These are phyloP conservation scores for Paralagenidium karlingii DNA, from an alignment of 352 stramenopile genomes.

Conservation along the genomic window DNA sequence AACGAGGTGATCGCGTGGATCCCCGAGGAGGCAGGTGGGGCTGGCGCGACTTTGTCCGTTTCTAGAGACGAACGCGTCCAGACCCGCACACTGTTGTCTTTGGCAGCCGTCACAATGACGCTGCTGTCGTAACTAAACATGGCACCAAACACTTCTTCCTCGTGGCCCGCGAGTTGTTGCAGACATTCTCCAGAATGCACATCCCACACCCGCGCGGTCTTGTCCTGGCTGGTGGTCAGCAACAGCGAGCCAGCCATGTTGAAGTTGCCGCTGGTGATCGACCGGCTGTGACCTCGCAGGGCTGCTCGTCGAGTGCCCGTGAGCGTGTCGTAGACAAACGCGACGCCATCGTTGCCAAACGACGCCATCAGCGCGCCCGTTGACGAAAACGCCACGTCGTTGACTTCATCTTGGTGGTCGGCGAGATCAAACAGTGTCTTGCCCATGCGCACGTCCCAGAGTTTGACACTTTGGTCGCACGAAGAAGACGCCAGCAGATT, in stretches of 20 bases:
- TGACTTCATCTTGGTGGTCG: constrained; percentile 37
- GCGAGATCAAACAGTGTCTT: constrained; percentile 48
- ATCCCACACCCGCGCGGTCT: constrained; percentile 54
- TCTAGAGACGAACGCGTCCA: too few species aligned
- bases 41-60: too few species aligned
- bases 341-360: constrained; percentile 24
- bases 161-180: constrained; percentile 39
- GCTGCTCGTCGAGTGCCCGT: constrained; percentile 31
- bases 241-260: constrained; percentile 54
- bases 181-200: constrained; percentile 51
- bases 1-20: too few species aligned
- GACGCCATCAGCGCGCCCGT: constrained; percentile 50
- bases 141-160: constrained; percentile 48
- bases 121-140: constrained; percentile 52
- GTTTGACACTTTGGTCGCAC: constrained; percentile 38
- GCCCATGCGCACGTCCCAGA: constrained; percentile 54
- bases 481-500: constrained; percentile 42
- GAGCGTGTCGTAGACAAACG: constrained; percentile 63
- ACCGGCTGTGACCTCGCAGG: constrained; percentile 32
- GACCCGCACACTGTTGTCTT: constrained; percentile 58
- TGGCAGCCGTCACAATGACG: constrained; percentile 27
- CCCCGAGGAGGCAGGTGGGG: too few species aligned
- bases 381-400: constrained; percentile 42
- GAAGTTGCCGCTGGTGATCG: constrained; percentile 37
- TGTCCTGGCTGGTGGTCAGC: constrained; percentile 37